Evolutionary conservation across 208 protist species (phyloP), one percentile per base, ranked within the genome.

Genomic region (Porcisia hertigi): DNA sequence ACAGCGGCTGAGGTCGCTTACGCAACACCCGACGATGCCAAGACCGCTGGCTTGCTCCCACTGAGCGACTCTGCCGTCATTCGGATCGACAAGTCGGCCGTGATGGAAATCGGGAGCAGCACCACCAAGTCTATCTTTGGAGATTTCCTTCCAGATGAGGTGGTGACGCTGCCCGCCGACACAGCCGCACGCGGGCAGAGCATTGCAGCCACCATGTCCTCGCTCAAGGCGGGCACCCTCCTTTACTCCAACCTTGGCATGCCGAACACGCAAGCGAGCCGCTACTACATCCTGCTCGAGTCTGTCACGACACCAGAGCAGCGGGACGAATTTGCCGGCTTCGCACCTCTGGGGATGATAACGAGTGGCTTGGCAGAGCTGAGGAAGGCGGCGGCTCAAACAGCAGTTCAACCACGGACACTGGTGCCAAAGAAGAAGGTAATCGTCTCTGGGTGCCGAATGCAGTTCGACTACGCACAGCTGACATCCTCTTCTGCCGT

Each of bases 121-220:
- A 92, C 88, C n/a, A 92, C 88, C 16, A 89, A 88, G 69, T 88
- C 81, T 18, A 93, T 96, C 62, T 96, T 93, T 85, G 92, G 92
- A 18, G 85, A 88, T 52, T 96, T 93, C 67, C 74, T 86, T 54
- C 65, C 82, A 4, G 92, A 96, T 57, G 92, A 96, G 62, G 55
- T 71, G 0, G 55, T 89, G 65, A 69, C 59, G 62, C 66, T 75
- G 62, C 66, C 83, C 23, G 52, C 71, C 1, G 77, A 75, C 53
- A 65, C 70, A 25, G 59, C 67, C 20, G 69, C 69, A 1, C 57
- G 62, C 9, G 65, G 69, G 14, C 60, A 75, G 65, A 79, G 73
- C 59, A 70, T 87, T n/a, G 78, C 71, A 12, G 76, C 80, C 12
- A 77, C 75, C 3, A 88, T 94, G 87, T 66, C 73, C 20, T 52